Percentiles rank a stretch among this genome's conserved stretches.
Evolutionary conservation across 2,329 filamentous ascomycete species (phyloP).

Genomic region (Orbilia oligospora): DNA sequence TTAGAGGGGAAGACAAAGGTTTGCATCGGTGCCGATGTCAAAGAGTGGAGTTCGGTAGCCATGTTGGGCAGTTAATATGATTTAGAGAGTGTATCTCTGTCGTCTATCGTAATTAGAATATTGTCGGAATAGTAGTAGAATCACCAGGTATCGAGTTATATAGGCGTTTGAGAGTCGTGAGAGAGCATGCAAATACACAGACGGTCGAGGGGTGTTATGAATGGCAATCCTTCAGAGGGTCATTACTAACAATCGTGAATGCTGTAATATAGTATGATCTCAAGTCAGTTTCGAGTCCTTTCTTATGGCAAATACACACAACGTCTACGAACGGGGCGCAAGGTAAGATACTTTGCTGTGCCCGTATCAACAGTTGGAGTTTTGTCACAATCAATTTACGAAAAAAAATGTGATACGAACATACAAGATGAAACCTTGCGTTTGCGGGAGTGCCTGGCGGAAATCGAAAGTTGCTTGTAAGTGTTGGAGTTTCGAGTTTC

Average conservation of each 20-base stretch:
- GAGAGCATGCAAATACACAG: constrained; percentile 51
- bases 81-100: constrained; percentile 1
- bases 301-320: constrained; percentile 5
- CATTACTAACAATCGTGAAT: constrained; percentile 60
- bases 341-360: not conserved
- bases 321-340: constrained; percentile 12
- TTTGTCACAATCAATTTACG: constrained; percentile 16
- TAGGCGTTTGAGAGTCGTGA: constrained; percentile 53
- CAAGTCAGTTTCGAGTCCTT: constrained; percentile 3
- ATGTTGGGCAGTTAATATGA: constrained; percentile 38
- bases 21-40: constrained; percentile 43
- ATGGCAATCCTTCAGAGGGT: constrained; percentile 57
- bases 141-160: constrained; percentile 56
- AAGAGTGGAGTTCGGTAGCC: constrained; percentile 47
- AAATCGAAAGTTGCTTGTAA: constrained; percentile 42
- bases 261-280: constrained; percentile 4
- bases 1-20: constrained; percentile 52
- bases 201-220: constrained; percentile 26
- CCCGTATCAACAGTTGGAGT: constrained; percentile 11
- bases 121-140: constrained; percentile 42
- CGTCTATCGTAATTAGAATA: constrained; percentile 45
- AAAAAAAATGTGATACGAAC: constrained; percentile 29
- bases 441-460: constrained; percentile 39
- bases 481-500: constrained; percentile 46
- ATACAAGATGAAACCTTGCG: constrained; percentile 59